phyloP scores from a whole-genome alignment of 768 basidiomycete genomes.

The Melanogaster broomeanus region DNA sequence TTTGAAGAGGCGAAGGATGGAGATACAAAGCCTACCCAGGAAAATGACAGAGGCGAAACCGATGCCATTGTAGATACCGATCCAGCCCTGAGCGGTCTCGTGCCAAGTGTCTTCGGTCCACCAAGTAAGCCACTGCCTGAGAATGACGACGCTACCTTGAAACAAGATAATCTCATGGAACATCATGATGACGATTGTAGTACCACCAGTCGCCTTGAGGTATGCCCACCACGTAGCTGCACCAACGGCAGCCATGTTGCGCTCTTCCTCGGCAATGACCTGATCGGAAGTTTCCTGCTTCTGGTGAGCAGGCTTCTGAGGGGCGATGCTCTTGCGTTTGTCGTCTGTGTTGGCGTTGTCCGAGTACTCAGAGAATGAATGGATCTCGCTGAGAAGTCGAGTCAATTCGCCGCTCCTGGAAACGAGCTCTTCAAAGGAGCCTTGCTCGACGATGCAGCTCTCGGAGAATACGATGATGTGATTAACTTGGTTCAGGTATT shows the following conservation, averaged over 20 bases:
- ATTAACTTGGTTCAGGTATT: constrained; percentile 38
- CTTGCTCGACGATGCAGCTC: constrained; percentile 47
- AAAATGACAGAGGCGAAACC: constrained; percentile 17
- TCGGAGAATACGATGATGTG: constrained; percentile 48
- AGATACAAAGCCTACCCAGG: constrained; percentile 16
- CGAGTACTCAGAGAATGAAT: constrained; percentile 5
- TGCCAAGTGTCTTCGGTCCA: constrained; percentile 27
- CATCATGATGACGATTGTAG: constrained; percentile 16
- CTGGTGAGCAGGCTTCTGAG: constrained; percentile 11
- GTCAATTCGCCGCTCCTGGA: constrained; percentile 26
- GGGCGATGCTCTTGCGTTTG: constrained; percentile 20
- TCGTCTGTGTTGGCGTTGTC: constrained; percentile 12
- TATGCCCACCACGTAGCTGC: constrained; percentile 32
- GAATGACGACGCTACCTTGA: constrained; percentile 24
- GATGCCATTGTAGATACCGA: constrained; percentile 31
- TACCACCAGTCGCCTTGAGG: constrained; percentile 31
- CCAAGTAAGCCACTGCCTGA: constrained; percentile 34
- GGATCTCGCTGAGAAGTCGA: constrained; percentile 24
- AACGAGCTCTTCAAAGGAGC: constrained; percentile 42
- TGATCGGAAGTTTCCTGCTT: constrained; percentile 10
- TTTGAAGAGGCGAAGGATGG: not conserved
- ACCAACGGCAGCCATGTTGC: constrained; percentile 23
- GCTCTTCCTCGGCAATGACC: constrained; percentile 27
- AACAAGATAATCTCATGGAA: constrained; percentile 20
- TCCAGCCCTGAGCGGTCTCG: constrained; percentile 25